These are phyloP conservation scores for Suhomyces xylopsoci DNA, from an alignment of 805 yeast genomes.

Conservation along the genomic window DNA sequence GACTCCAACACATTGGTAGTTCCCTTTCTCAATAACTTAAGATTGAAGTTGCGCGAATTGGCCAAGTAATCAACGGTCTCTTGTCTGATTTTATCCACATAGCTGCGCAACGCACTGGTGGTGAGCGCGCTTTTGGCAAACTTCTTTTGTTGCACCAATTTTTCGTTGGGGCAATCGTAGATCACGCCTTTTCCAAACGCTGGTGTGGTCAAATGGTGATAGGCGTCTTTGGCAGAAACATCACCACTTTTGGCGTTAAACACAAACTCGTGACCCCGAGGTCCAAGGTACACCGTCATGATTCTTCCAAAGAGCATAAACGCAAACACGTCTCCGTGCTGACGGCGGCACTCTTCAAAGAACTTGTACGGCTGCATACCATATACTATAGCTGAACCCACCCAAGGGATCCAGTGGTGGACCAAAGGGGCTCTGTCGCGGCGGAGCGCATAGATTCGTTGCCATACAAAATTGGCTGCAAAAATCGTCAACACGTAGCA, in stretches of 20 bases:
- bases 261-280: conserved; percentile 95
- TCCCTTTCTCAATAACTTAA: conserved; percentile 38
- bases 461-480: conserved; percentile 41
- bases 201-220: conserved; percentile 91
- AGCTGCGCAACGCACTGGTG: conserved; percentile 71
- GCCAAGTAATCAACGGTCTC: conserved; percentile 69
- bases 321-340: conserved; percentile 90
- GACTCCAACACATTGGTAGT: conserved; percentile 66
- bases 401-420: conserved; percentile 91
- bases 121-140: conserved; percentile 89
- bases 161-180: conserved; percentile 90
- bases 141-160: conserved; percentile 96
- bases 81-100: conserved; percentile 82
- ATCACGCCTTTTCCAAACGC: conserved; percentile 96
- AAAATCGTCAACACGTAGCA: neutral
- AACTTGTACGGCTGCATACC: conserved; percentile 95
- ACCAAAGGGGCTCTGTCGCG: conserved; percentile 85
- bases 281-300: conserved; percentile 95
- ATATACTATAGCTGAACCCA: conserved; percentile 83
- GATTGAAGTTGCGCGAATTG: conserved; percentile 46
- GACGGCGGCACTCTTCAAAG: conserved; percentile 70
- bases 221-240: conserved; percentile 95
- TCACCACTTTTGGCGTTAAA: conserved; percentile 85
- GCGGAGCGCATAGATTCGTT: conserved; percentile 61
- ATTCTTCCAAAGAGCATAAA: conserved; percentile 84